Evolutionary conservation across 208 protist species (phyloP).

Genomic region (Acanthamoeba sp.): DNA sequence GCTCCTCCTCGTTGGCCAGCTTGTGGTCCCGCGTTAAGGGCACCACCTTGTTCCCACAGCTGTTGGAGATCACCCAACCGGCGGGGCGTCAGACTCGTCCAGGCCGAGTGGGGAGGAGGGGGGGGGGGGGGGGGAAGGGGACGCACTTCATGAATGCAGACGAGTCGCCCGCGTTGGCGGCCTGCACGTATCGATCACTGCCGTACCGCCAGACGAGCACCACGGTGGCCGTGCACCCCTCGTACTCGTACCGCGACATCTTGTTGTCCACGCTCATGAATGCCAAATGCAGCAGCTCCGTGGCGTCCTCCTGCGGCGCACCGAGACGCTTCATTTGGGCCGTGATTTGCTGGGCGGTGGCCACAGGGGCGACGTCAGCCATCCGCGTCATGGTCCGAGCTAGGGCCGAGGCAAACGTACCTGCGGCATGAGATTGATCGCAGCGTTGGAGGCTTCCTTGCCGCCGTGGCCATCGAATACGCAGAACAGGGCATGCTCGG

Average conservation of each 20-base stretch:
- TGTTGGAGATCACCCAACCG: not conserved
- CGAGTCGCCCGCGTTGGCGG: conserved; percentile 54
- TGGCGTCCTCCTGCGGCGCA: not conserved
- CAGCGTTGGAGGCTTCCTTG: conserved; percentile 51
- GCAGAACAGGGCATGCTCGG: conserved; percentile 24
- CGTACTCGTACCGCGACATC: conserved; percentile 63
- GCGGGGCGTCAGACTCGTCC: not conserved
- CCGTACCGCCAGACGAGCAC: conserved; percentile 54
- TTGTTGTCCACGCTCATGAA: conserved; percentile 55
- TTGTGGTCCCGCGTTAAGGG: conserved; percentile 61
- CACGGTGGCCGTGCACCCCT: conserved; percentile 67
- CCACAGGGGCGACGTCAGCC: not conserved
- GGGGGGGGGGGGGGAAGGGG: not conserved
- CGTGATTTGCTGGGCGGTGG: not conserved
- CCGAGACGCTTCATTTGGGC: conserved; percentile 13
- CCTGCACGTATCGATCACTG: conserved; percentile 62
- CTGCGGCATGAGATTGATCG: conserved; percentile 29
- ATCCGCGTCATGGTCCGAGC: not conserved
- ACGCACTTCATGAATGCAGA: conserved; percentile 67
- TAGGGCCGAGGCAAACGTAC: not conserved
- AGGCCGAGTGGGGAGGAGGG: not conserved
- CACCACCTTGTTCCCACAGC: conserved; percentile 28
- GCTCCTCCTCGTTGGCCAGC: conserved; percentile 44
- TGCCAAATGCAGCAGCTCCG: conserved; percentile 31
- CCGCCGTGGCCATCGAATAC: conserved; percentile 70